These are phyloP conservation scores for Ophiostoma australiae DNA, from an alignment of 2,329 filamentous ascomycete genomes.

Conservation along the genomic window DNA sequence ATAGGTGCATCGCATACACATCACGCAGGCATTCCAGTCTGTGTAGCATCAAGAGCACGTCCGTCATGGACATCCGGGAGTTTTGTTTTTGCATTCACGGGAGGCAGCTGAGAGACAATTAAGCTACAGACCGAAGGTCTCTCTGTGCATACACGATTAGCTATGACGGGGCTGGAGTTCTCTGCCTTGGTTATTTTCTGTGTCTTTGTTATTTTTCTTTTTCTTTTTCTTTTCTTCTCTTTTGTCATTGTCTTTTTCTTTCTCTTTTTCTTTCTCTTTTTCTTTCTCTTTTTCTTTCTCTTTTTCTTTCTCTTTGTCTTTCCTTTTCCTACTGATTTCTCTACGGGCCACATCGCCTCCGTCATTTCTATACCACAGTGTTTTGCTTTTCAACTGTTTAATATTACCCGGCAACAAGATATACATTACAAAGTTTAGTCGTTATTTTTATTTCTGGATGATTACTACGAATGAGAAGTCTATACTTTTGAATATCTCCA, in stretches of 20 bases:
- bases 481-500: too few relatives aligned
- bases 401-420: neutral
- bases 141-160: neutral
- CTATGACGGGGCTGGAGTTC: neutral
- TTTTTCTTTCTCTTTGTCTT: neutral
- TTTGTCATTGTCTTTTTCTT: too few relatives aligned
- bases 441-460: neutral
- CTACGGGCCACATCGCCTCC: neutral
- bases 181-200: neutral
- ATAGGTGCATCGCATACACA: neutral
- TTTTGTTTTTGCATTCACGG: neutral
- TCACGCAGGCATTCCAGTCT: neutral
- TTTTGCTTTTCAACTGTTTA: neutral
- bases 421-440: neutral
- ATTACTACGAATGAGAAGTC: neutral
- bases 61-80: neutral
- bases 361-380: neutral
- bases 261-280: neutral
- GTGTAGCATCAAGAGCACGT: slow-evolving; percentile 4
- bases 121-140: neutral
- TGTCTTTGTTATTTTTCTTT: neutral
- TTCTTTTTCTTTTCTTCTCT: neutral
- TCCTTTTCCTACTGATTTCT: neutral
- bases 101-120: neutral
- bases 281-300: neutral